These are phyloP conservation scores for Beverwykella pulmonaria DNA, from an alignment of 495 filamentous ascomycete genomes.

Conservation along the genomic window DNA sequence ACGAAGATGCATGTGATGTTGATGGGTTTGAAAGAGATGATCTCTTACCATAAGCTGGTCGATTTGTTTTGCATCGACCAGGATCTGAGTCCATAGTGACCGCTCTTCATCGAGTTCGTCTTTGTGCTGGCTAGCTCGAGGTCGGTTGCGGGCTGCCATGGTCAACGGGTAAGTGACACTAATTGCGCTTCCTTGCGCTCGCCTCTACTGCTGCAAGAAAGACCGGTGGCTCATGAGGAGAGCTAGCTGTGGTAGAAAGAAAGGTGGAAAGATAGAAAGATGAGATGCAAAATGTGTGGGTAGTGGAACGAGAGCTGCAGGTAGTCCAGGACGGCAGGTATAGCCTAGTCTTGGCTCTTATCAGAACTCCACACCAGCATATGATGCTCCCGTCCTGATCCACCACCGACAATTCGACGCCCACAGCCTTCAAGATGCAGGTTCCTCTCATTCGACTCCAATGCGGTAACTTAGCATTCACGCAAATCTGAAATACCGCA, in stretches of 20 bases:
- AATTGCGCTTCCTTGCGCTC: neutral
- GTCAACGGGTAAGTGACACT: neutral
- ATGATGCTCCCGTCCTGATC: neutral
- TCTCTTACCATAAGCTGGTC: conserved; percentile 43
- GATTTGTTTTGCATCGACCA: conserved; percentile 54
- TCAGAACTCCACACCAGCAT: neutral
- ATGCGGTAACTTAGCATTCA: conserved; percentile 65
- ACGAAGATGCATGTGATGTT: neutral
- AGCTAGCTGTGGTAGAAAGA: neutral
- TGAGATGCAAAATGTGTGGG: neutral
- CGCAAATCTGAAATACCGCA: neutral
- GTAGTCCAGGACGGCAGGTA: neutral
- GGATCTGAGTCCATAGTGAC: conserved; percentile 65
- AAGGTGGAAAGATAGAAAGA: neutral
- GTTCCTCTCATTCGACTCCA: conserved; percentile 87
- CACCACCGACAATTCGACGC: neutral
- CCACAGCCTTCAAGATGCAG: conserved; percentile 58
- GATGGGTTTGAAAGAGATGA: neutral
- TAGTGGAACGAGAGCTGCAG: neutral
- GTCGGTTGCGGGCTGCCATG: conserved; percentile 52
- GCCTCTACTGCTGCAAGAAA: neutral
- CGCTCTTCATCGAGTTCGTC: conserved; percentile 63
- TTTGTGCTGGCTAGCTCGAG: conserved; percentile 47
- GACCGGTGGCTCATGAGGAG: neutral
- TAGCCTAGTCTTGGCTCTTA: conserved; percentile 1